Evolutionary conservation across 257 asterid species (phyloP).

Genomic region (Nicotiana sylvestris): DNA sequence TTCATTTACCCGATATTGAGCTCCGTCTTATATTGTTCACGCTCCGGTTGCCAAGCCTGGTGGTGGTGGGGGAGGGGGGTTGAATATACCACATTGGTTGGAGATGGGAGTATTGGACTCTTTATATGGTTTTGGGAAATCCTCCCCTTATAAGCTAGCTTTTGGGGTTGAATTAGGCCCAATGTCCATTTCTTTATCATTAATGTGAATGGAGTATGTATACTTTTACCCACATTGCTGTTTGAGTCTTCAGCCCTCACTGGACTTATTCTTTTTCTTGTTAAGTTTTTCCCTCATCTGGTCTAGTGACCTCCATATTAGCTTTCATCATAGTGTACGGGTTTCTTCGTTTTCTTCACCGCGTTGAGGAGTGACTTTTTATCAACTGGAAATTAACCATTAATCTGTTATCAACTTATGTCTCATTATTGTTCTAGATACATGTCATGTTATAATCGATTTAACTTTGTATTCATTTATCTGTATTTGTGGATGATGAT

Average conservation of each 20-base stretch:
- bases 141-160: no score
- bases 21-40: no score
- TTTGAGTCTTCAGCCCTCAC: not conserved
- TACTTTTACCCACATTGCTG: not conserved
- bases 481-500: constrained; percentile 1
- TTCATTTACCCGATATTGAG: no score
- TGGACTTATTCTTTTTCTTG: not conserved
- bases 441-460: not conserved
- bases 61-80: no score
- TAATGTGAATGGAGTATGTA: not conserved
- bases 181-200: no score
- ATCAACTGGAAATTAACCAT: not conserved
- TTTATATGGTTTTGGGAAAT: no score
- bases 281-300: not conserved
- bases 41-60: no score
- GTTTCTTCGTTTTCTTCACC: not conserved
- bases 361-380: not conserved
- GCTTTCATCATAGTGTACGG: not conserved
- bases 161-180: no score
- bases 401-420: not conserved
- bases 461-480: not conserved
- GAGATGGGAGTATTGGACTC: no score
- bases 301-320: not conserved
- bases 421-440: not conserved
- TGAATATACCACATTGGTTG: no score